Evolutionary conservation across 352 stramenopile genomes (phyloP), one percentile per base, ranked within the genome.

Genomic region (Phytophthora europaea): DNA sequence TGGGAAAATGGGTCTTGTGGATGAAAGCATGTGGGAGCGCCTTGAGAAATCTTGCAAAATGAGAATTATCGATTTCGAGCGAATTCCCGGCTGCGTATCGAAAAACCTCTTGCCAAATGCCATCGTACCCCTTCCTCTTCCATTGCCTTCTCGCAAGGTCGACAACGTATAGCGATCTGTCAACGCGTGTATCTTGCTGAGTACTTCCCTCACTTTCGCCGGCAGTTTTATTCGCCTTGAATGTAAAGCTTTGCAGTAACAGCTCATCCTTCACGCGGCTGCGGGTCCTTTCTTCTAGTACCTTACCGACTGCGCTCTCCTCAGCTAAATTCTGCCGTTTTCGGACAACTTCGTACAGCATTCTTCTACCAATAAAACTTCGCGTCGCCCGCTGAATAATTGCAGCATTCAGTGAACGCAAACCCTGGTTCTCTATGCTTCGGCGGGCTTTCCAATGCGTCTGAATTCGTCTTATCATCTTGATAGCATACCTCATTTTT

Each of bases 81-180:
- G 66, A 73, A 22, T 81, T 82, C 1, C 83, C 85, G 1, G 79
- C 77, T 5, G 82, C 76, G 50, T 85, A 75, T 15, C 78, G 80
- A 66, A 84, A 94, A 7, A 94, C 50, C 28, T 91, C 76, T 38
- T 94, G 87, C 87, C 87, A 94, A 26, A 92, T 65, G 1, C 87
- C 87, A 22, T 91, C 80, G 52, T 88, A 92, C 1, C 87, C 87
- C 47, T 76, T 79, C 9, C 83, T 77, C 23, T 80, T 89, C 84
- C 84, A 91, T 10, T 58, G 22, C 6, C 65, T 71, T 33, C 78
- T 89, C 9, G 8, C 48, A 3, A 66, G 22, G 15, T 91, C 76
- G 2, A 80, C 38, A 33, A 70, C 75, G 63, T 82, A 92, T 0
- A 92, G 63, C 15, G 77, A 67, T 4, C 76, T 67, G 40, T 87